Conservation (phyloP, 2,329 filamentous ascomycete genomes). For the Colletotrichum phormii region DNA sequence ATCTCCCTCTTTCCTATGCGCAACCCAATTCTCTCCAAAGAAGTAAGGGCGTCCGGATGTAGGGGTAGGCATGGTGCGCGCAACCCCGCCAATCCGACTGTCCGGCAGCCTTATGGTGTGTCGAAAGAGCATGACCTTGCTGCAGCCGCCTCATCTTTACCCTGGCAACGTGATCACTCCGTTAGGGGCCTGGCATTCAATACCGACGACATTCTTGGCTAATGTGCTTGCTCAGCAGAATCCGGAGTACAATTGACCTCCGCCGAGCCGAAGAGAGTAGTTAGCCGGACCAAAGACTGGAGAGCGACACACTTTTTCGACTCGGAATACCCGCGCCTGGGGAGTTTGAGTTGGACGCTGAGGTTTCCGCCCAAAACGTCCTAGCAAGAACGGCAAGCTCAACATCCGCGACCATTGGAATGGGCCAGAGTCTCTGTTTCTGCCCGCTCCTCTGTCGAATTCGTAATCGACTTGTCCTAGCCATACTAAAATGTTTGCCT, state of each 20-base stretch:
- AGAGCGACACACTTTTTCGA: neutral
- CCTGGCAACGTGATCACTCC: neutral
- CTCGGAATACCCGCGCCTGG: neutral
- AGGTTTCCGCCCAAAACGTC: neutral
- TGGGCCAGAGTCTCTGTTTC: neutral
- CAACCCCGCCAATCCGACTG: neutral
- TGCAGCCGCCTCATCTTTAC: neutral
- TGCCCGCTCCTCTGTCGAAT: constrained; percentile 1
- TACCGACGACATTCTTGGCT: neutral
- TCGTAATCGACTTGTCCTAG: neutral
- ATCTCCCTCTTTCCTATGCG: neutral
- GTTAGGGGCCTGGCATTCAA: neutral
- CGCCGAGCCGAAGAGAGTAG: neutral
- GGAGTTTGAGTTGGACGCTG: neutral
- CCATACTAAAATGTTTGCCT: neutral
- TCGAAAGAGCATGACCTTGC: neutral
- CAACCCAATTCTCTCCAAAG: neutral
- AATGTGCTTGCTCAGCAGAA: neutral
- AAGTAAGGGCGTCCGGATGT: neutral
- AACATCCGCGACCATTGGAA: neutral
- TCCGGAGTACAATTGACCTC: neutral
- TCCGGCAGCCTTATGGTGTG: neutral
- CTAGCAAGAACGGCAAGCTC: constrained; percentile 11
- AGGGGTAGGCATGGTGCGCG: constrained; percentile 2
- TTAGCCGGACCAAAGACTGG: neutral